Evolutionary conservation across 139 green algal genomes (phyloP).

Genomic region (Chlorella sorokiniana): DNA sequence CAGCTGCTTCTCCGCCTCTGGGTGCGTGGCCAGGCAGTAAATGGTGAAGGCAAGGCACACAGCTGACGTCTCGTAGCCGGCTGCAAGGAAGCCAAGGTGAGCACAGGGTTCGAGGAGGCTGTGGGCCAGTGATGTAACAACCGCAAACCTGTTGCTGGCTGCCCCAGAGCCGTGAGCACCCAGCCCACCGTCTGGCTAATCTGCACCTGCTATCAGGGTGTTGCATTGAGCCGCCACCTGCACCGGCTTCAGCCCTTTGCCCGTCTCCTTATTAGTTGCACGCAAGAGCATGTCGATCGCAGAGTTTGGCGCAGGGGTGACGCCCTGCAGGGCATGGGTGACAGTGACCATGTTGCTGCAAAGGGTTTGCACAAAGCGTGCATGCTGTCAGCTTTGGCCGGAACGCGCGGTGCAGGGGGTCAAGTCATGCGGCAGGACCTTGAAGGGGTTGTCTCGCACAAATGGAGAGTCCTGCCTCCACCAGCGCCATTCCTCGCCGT

Average conservation of each 20-base stretch:
- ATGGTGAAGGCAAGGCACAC: slow-evolving; percentile 39
- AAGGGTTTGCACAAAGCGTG: no score
- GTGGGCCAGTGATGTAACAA: background rate
- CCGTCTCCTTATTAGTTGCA: slow-evolving; percentile 41
- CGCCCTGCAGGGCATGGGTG: background rate
- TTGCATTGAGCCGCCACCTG: slow-evolving; percentile 44
- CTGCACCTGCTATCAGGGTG: slow-evolving; percentile 36
- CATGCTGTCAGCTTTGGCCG: background rate
- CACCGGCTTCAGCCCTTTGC: slow-evolving; percentile 6
- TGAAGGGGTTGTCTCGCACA: slow-evolving; percentile 17
- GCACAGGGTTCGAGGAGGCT: background rate
- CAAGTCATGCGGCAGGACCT: background rate
- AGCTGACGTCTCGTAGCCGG: slow-evolving; percentile 31
- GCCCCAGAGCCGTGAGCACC: background rate
- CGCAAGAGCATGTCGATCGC: slow-evolving; percentile 39
- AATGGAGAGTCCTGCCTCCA: slow-evolving; percentile 5
- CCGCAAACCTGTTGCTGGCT: no score
- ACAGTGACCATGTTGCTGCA: no score
- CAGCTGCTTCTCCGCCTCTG: slow-evolving; percentile 28
- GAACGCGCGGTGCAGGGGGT: background rate
- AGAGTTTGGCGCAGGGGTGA: background rate
- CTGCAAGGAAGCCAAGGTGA: background rate
- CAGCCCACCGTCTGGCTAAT: background rate
- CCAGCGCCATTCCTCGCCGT: slow-evolving; percentile 39
- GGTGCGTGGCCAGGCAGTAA: slow-evolving; percentile 36